Evolutionary conservation across 2,329 filamentous ascomycete species (phyloP).

Genomic region (Trichothecium sympodiale): DNA sequence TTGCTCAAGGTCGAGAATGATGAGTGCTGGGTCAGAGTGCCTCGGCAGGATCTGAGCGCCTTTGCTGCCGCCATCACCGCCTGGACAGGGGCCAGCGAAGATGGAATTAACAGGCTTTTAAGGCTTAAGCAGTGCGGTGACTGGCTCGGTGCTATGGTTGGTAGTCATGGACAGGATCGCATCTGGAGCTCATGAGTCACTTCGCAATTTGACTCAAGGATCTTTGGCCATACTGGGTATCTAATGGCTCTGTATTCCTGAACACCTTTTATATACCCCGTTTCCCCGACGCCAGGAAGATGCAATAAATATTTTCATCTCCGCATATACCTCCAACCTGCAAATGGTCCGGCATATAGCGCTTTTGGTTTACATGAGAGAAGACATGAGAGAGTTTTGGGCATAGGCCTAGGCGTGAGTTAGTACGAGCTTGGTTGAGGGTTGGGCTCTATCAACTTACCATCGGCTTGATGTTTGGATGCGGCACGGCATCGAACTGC

Average conservation of each 20-base stretch:
- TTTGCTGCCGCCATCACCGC: constrained; percentile 56
- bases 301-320: not conserved
- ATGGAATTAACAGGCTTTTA: constrained; percentile 36
- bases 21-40: constrained; percentile 55
- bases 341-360: constrained; percentile 1
- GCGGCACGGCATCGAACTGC: constrained; percentile 92
- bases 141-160: constrained; percentile 51
- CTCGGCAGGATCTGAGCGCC: constrained; percentile 45
- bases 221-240: not conserved
- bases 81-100: constrained; percentile 40
- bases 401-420: constrained; percentile 58
- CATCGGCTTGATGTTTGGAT: constrained; percentile 93
- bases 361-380: constrained; percentile 48
- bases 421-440: constrained; percentile 10
- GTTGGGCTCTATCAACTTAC: constrained; percentile 26
- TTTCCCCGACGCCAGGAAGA: constrained; percentile 3
- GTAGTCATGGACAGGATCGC: constrained; percentile 28
- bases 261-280: constrained; percentile 4
- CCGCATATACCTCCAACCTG: not conserved
- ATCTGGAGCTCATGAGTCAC: constrained; percentile 33
- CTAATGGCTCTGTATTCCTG: not conserved
- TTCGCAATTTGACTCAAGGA: not conserved
- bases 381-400: constrained; percentile 68
- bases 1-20: constrained; percentile 49
- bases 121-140: constrained; percentile 47